A percentile compares a stretch with the other conserved stretches of the same genome.
phyloP scores from a whole-genome alignment of 2,329 filamentous ascomycete species.

The Venturia effusa region DNA sequence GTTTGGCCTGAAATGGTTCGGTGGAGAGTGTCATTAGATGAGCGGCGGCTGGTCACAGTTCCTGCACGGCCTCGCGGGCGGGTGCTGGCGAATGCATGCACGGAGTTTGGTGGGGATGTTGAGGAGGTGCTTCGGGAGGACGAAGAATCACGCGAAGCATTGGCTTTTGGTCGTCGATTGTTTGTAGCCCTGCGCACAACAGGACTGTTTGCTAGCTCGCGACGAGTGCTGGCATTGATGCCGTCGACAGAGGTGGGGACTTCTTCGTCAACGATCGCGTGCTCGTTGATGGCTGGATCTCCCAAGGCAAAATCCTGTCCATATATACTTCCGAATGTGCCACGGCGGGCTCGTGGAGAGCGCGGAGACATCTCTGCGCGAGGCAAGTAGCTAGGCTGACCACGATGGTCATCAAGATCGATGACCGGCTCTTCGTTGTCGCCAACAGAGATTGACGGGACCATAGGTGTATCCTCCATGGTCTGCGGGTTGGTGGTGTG shows the following conservation, averaged over 20 bases:
- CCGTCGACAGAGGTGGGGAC: constrained; percentile 22
- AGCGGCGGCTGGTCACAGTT: constrained; percentile 49
- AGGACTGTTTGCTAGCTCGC: constrained; percentile 37
- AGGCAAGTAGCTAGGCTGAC: constrained; percentile 51
- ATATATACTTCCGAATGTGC: constrained; percentile 60
- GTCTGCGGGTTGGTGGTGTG: neutral
- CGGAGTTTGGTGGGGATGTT: constrained; percentile 84
- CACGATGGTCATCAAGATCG: constrained; percentile 79
- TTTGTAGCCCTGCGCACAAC: constrained; percentile 30
- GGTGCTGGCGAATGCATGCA: constrained; percentile 82
- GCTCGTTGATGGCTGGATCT: constrained; percentile 58
- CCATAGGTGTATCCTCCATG: neutral
- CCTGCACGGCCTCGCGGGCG: constrained; percentile 69
- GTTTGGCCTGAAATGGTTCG: constrained; percentile 63
- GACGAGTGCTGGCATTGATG: constrained; percentile 29
- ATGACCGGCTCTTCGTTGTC: constrained; percentile 55
- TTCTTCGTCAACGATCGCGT: constrained; percentile 73
- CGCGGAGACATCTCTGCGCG: constrained; percentile 35
- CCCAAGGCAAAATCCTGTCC: constrained; percentile 35
- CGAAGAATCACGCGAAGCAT: constrained; percentile 39
- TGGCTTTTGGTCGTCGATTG: constrained; percentile 34
- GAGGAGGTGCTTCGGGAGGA: constrained; percentile 31
- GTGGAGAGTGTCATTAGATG: constrained; percentile 42
- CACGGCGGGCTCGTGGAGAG: constrained; percentile 41
- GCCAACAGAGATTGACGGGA: neutral